Evolutionary conservation across 139 green algal genomes (phyloP), one percentile per base, ranked within the genome.

Genomic region (Chlamydomonas sphaeroides): DNA sequence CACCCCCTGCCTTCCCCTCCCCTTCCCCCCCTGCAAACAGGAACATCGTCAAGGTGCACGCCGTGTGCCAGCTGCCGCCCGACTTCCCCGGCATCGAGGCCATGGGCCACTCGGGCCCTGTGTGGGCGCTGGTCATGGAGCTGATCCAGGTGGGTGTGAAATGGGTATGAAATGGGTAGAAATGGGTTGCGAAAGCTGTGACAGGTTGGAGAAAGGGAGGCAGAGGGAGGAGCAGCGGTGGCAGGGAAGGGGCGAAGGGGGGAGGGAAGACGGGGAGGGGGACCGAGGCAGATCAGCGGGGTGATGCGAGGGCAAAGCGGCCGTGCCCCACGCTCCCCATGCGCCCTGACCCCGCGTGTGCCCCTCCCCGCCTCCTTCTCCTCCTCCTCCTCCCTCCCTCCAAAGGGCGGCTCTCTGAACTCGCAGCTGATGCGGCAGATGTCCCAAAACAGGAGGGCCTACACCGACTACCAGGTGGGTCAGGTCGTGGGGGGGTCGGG

Each of bases 121-220:
- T 62, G 56, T 82, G 75, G 75, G 75, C 75, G 7, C 75, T 82
- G 42, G 75, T 82, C 21, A 48, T 82, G 21, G 75, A 82, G 6
- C 69, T 71, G 39, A 57, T 82, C 25, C 57, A 21, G 74, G 74
- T 80, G 42, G 15, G 74, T n/a, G n/a, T n/a, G n/a, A n/a, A n/a
- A n/a, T n/a, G n/a, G n/a, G n/a, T n/a, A n/a, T n/a, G n/a, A n/a
- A n/a, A n/a, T n/a, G n/a, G n/a, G n/a, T n/a, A n/a, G n/a, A n/a
- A n/a, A n/a, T n/a, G n/a, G n/a, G n/a, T n/a, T n/a, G n/a, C n/a
- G n/a, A n/a, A n/a, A n/a, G n/a, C n/a, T n/a, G n/a, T n/a, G n/a
- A n/a, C n/a, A n/a, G n/a, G n/a, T n/a, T n/a, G 38, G 72, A 38
- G 18, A 30, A 42, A 7, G 28, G 30, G 42, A n/a, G 35, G 23